phyloP scores from a whole-genome alignment of 2,329 filamentous ascomycete genomes.

The Aspergillus texensis region DNA sequence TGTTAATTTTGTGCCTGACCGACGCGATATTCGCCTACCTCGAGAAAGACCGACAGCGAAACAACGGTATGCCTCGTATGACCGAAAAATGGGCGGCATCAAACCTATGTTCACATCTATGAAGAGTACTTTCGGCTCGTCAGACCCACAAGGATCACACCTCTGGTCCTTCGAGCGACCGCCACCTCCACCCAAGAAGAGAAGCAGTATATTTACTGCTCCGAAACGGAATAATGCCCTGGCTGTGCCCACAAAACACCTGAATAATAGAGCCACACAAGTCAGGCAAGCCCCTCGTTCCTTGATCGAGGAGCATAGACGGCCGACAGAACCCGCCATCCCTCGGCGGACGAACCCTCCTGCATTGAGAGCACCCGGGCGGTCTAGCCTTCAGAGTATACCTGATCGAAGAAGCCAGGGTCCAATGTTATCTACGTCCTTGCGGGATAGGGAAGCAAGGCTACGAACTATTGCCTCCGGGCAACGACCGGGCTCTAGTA shows the following conservation, averaged over 20 bases:
- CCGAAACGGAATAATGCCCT: constrained; percentile 40
- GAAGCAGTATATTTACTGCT: constrained; percentile 36
- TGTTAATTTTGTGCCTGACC: constrained; percentile 58
- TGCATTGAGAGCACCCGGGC: constrained; percentile 22
- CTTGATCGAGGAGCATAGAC: constrained; percentile 46
- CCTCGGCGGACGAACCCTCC: constrained; percentile 18
- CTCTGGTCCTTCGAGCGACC: constrained; percentile 30
- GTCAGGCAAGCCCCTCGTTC: constrained; percentile 43
- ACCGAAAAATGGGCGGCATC: constrained; percentile 37
- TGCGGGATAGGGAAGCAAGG: constrained; percentile 35
- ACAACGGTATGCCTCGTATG: constrained; percentile 35
- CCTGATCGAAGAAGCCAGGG: constrained; percentile 2
- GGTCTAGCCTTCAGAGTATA: constrained; percentile 14
- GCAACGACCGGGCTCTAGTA: constrained; percentile 12
- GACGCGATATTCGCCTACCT: constrained; percentile 31
- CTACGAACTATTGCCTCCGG: constrained; percentile 35
- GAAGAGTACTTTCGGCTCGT: constrained; percentile 8
- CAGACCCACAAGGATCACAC: constrained; percentile 20
- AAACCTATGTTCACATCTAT: constrained; percentile 23
- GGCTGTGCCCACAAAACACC: constrained; percentile 44
- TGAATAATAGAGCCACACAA: constrained; percentile 41
- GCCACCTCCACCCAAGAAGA: constrained; percentile 32
- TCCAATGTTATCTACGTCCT: constrained; percentile 12
- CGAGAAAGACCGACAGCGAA: constrained; percentile 31
- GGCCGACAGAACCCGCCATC: constrained; percentile 23